Evolutionary conservation across 1,139 yeast genomes (phyloP).

Genomic region (Tardiomyces depauwii): DNA sequence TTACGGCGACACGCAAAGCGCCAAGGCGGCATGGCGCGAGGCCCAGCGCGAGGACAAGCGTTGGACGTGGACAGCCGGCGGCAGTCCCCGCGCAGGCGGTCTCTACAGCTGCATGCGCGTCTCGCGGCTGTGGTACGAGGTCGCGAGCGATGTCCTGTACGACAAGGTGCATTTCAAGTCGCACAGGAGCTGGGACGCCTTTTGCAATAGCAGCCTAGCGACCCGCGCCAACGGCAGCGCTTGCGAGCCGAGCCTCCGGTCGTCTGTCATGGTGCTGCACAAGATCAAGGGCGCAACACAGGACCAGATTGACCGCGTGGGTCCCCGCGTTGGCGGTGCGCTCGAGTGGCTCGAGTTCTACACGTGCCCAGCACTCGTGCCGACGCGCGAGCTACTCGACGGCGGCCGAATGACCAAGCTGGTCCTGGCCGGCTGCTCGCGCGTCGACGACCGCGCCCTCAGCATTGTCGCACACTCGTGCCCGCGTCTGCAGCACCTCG

Average conservation of each 20-base stretch:
- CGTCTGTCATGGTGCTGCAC: constrained; percentile 34
- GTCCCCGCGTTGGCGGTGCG: constrained; percentile 32
- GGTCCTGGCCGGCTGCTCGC: constrained; percentile 60
- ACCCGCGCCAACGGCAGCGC: constrained; percentile 5
- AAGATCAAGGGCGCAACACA: constrained; percentile 36
- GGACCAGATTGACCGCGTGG: constrained; percentile 31
- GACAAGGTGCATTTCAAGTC: constrained; percentile 45
- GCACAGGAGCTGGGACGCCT: constrained; percentile 37
- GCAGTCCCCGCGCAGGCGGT: constrained; percentile 17
- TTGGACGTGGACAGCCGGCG: constrained; percentile 4
- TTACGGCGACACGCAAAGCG: constrained; percentile 43
- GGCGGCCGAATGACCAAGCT: constrained; percentile 40
- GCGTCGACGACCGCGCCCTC: constrained; percentile 51
- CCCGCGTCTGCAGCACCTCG: constrained; percentile 53
- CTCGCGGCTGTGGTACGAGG: constrained; percentile 50
- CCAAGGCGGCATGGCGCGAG: constrained; percentile 40
- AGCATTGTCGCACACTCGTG: constrained; percentile 41
- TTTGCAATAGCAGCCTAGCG: constrained; percentile 17
- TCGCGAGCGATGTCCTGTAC: constrained; percentile 44
- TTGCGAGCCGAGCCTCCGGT: constrained; percentile 21
- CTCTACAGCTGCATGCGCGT: constrained; percentile 56
- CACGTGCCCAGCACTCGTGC: constrained; percentile 66
- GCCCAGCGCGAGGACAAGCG: constrained; percentile 13
- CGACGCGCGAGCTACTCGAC: constrained; percentile 37
- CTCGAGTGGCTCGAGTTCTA: constrained; percentile 66